phyloP scores from a whole-genome alignment of 768 basidiomycete species.

The Tulasnella sp. region DNA sequence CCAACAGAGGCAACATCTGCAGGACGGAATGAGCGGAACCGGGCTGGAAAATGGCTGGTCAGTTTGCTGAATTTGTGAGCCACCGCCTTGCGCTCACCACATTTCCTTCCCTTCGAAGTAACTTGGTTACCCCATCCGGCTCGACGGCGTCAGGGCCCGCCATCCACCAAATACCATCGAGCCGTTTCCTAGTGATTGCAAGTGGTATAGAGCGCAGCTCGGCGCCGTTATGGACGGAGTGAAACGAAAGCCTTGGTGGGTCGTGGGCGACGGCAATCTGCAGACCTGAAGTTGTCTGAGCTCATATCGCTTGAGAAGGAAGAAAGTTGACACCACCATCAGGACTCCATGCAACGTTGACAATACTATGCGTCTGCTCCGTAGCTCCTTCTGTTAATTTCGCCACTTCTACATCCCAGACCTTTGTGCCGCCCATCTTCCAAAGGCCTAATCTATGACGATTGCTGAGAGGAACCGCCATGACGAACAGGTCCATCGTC shows the following conservation, averaged over 20 bases:
- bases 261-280: slow-evolving; percentile 64
- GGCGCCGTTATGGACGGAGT: slow-evolving; percentile 71
- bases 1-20: slow-evolving; percentile 60
- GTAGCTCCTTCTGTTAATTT: slow-evolving; percentile 33
- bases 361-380: slow-evolving; percentile 30
- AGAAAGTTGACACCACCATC: slow-evolving; percentile 45
- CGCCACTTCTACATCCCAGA: slow-evolving; percentile 74
- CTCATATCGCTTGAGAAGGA: slow-evolving; percentile 25
- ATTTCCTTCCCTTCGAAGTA: slow-evolving; percentile 21
- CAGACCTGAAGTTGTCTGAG: slow-evolving; percentile 35
- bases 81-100: slow-evolving; percentile 24
- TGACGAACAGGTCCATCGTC: slow-evolving; percentile 20
- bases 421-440: slow-evolving; percentile 71
- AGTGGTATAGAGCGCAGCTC: slow-evolving; percentile 39
- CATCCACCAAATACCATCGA: slow-evolving; percentile 29
- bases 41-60: slow-evolving; percentile 44
- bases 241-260: slow-evolving; percentile 58
- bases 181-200: neutral
- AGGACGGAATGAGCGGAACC: slow-evolving; percentile 70
- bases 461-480: slow-evolving; percentile 9
- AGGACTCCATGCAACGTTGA: slow-evolving; percentile 70
- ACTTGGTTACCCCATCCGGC: neutral
- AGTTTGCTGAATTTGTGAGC: slow-evolving; percentile 71
- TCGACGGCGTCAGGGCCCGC: slow-evolving; percentile 20
- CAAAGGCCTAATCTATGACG: slow-evolving; percentile 39